Evolutionary conservation across 2,329 filamentous ascomycete species (phyloP), one percentile per base, ranked within the genome.

Genomic region (Phialemoniopsis sp.): DNA sequence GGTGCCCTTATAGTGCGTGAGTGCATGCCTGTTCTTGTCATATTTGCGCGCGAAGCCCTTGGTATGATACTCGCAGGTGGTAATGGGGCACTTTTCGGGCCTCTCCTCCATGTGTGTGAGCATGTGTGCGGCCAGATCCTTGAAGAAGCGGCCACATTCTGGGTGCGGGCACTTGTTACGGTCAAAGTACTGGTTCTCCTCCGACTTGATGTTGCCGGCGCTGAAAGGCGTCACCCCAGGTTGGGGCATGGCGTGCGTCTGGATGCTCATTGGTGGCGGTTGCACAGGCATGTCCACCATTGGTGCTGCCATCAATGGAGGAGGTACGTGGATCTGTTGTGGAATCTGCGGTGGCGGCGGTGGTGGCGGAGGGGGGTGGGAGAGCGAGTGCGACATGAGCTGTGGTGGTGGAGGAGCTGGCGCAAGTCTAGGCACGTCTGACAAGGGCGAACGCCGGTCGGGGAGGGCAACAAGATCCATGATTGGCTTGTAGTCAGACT

Each of bases 1-100:
- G 13, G 89, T 96, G 8, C 91, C 91, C 62, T 95, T 95, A 72
- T 97, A 98, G 58, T 97, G 93, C 3, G 91, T 97, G 47, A 97
- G 67, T 2, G 91, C 95, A 59, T 98, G 93, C 12, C 93, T 74
- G 62, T 97, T 97, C 73, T 96, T 96, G 68, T 97, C 93, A 59
- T 97, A 98, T 63, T 97, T 97, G 45, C 91, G 78, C 4, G 91
- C 91, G 56, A 97, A 97, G 0, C 91, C 91, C 62, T 96, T 97
- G 51, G 78, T 76, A 63, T 96, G 87, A 59, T 96, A 97, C 54
- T 96, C 89, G 69, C 91, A 97, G 3, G 84, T 90, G 40, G 85
- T 75, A 43, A 97, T 96, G 0, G 91, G 91, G 60, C 93, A 98
- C 61, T 97, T 97, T 57, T 97, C 91, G 0, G 93, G 93, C 21